Base-by-base conservation (phyloP, 208 protist species). In the Trypanosoma cruzi region DNA sequence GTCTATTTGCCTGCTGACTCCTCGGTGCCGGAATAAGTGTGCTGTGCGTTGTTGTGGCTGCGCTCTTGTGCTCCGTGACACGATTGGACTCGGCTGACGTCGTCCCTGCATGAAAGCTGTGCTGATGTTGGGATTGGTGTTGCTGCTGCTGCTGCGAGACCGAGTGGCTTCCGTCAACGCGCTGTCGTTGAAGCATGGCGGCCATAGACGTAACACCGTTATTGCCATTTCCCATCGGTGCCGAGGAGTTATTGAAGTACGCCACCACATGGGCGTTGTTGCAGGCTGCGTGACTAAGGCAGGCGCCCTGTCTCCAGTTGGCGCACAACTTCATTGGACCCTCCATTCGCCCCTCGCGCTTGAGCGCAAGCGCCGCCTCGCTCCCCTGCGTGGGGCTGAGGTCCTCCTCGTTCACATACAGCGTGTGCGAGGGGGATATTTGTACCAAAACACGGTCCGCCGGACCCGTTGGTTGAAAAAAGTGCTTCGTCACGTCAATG, bases 381-480 rank as follows among this genome's bases (percentile, higher is more conserved):
- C 85, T 93, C 29, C 89, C 89, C 71, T 89, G 77, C 28, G 89
- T 95, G 18, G 84, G 86, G 62, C 86, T 95, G 20, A 95, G 56
- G 59, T 92, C 89, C 32, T 92, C 86, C 64, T 91, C 86, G 13
- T 71, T 44, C 1, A 91, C 79, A 5, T 82, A 75, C 1, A 90
- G 44, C 44, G 81, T 55, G 0, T 75, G 62, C 31, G 60, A 75
- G 0, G 79, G 76, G 1, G 71, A 53, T 11, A 92, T 55, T 65
- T 85, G 85, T n/a, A 92, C 89, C 0, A 77, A 65, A 31, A 95
- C 87, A 58, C 79, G 81, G 64, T 86, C 79, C 11, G 81, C 73
- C 36, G 85, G 67, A 28, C 84, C 85, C 5, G 77, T 76, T 1
- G 77, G 66, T 42, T 87, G 82, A 28, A 95, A 84, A 3, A 92